Base-by-base conservation (phyloP, 352 stramenopile genomes). In the Pilasporangium apinafurcum region DNA sequence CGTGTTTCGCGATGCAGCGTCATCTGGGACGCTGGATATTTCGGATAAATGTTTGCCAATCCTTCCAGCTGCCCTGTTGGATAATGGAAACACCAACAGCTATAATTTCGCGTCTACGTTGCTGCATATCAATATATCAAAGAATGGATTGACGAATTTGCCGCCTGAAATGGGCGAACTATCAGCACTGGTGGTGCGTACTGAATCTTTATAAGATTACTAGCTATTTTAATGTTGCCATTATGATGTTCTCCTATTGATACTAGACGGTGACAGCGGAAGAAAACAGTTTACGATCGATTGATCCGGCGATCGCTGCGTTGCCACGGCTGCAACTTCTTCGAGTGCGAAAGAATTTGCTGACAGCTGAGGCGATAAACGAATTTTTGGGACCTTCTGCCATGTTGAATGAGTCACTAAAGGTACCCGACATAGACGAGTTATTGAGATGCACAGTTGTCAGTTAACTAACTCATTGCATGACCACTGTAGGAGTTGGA, bases 341-440 rank as follows among this genome's bases (percentile, higher is more conserved):
- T 27, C 76, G 74, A 28, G 37, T 91, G 27, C 68, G 74, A 5
- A 93, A 93, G 48, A 91, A 93, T 35, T 62, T 72, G 29, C 59
- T 93, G 14, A 69, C 70, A 7, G 51, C 56, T 6, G 49, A 68
- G 13, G 64, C 56, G 1, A 51, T 89, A 8, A 49, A 79, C 28
- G 42, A 54, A 6, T 67, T 85, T 37, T 52, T 88, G 6, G 48
- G 44, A 1, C 34, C 44, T 4, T 52, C 44, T 8, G 46, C 41
- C 10, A 38, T 44, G 4, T n/a, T 68, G 12, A 33, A 48, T 2
- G 29, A 20, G 8, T 62, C 64, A 1, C 42, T 83, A 1, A 78
- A 77, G 46, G 56, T 68, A 6, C 7, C 28, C 14, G 36, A 20
- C 22, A 36, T 30, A 4, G 10, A 24, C 2, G 8, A 20, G 18